phyloP scores from a whole-genome alignment of 2,329 filamentous ascomycete genomes.

The Penicillium sp. region DNA sequence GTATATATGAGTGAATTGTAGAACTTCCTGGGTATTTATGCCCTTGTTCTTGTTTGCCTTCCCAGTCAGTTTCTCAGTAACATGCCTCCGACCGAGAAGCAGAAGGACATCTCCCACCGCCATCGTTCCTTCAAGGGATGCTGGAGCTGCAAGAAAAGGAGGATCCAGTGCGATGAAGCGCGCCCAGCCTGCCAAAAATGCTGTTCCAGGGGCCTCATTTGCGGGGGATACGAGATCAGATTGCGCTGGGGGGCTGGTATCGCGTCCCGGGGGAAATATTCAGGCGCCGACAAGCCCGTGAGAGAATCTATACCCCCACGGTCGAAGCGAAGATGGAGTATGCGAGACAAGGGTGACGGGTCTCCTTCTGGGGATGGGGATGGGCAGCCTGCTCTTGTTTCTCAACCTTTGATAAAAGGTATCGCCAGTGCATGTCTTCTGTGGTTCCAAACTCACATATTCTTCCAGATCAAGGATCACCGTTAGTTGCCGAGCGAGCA shows the following conservation, averaged over 20 bases:
- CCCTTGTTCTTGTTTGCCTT: neutral
- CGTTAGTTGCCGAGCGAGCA: constrained; percentile 5
- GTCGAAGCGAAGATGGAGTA: constrained; percentile 20
- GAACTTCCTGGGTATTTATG: neutral
- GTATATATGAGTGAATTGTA: constrained; percentile 13
- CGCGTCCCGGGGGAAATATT: constrained; percentile 20
- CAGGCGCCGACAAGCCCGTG: constrained; percentile 20
- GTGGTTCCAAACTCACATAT: neutral
- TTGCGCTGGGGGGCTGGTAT: constrained; percentile 24
- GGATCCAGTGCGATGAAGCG: constrained; percentile 21
- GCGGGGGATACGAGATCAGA: constrained; percentile 22
- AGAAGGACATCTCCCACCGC: constrained; percentile 10
- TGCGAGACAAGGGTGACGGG: constrained; percentile 10
- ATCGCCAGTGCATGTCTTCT: neutral
- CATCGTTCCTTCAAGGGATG: constrained; percentile 24
- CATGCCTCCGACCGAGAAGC: constrained; percentile 12
- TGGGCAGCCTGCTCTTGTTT: constrained; percentile 10
- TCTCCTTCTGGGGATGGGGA: constrained; percentile 3
- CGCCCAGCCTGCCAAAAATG: constrained; percentile 18
- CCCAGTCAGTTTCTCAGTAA: neutral
- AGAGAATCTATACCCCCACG: constrained; percentile 20
- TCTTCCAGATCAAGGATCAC: neutral
- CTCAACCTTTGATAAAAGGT: constrained; percentile 7
- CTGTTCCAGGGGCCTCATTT: constrained; percentile 11
- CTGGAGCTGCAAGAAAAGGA: constrained; percentile 23